phyloP scores from a whole-genome alignment of 345 rosid species.

The Heritiera littoralis region DNA sequence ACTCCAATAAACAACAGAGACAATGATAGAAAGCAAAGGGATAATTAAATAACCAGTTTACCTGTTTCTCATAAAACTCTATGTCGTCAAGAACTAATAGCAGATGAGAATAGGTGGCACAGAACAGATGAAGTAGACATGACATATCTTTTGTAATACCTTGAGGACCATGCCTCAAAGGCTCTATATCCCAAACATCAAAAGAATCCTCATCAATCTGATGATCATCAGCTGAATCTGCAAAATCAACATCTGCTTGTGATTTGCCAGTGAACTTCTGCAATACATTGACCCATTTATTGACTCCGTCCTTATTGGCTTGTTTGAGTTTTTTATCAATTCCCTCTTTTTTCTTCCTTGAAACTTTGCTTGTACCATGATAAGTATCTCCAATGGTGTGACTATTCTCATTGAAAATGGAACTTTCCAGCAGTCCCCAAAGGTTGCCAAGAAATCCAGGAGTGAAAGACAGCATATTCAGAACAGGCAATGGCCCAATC shows the following conservation, averaged over 20 bases:
- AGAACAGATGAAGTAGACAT: slow-evolving; percentile 84
- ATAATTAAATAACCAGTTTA: slow-evolving; percentile 28
- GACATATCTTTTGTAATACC: slow-evolving; percentile 68
- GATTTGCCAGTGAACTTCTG: slow-evolving; percentile 81
- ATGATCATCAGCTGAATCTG: slow-evolving; percentile 38
- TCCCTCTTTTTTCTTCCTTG: slow-evolving; percentile 41
- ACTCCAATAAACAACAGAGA: slow-evolving; percentile 25
- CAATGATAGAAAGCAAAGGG: slow-evolving; percentile 10
- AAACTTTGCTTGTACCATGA: slow-evolving; percentile 30
- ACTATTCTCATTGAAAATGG: slow-evolving; percentile 44
- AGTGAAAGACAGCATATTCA: slow-evolving; percentile 86
- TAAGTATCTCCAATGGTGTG: slow-evolving; percentile 23
- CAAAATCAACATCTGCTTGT: slow-evolving; percentile 38
- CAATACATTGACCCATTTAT: slow-evolving; percentile 69
- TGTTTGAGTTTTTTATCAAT: slow-evolving; percentile 51
- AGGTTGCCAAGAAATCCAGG: slow-evolving; percentile 70
- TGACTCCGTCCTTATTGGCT: slow-evolving; percentile 54
- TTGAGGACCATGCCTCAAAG: slow-evolving; percentile 67
- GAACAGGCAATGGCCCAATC: slow-evolving; percentile 75
- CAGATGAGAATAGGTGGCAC: slow-evolving; percentile 85
- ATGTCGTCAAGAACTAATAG: slow-evolving; percentile 97
- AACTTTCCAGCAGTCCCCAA: slow-evolving; percentile 67
- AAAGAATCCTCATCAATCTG: slow-evolving; percentile 41
- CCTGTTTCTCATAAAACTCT: slow-evolving; percentile 98
- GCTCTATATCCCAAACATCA: slow-evolving; percentile 75